These are phyloP conservation scores for Trebouxia sp. DNA, from an alignment of 139 green algal genomes.

Conservation along the genomic window DNA sequence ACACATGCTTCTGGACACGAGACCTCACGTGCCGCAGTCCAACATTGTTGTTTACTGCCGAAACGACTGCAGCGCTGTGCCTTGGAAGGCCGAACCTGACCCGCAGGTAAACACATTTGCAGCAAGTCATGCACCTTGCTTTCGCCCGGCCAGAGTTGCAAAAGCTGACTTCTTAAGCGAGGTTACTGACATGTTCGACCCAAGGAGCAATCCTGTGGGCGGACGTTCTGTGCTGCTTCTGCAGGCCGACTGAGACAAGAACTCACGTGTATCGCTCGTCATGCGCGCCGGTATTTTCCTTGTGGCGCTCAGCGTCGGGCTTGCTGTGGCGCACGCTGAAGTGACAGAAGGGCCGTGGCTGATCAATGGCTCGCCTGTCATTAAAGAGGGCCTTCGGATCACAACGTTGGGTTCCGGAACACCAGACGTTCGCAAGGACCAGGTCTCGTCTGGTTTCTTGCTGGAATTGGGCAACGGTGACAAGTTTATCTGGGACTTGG, in stretches of 20 bases:
- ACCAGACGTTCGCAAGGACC: slow-evolving; percentile 30
- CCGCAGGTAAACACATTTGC: no score
- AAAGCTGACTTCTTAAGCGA: no score
- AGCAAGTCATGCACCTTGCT: no score
- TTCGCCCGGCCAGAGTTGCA: no score
- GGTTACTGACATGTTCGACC: not conserved
- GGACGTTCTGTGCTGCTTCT: not conserved
- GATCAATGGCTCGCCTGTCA: not conserved
- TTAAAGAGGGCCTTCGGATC: slow-evolving; percentile 17
- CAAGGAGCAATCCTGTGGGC: slow-evolving; percentile 12
- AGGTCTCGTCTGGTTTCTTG: slow-evolving; percentile 42
- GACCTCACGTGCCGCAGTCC: no score
- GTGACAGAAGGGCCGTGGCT: slow-evolving; percentile 17
- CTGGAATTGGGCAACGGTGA: slow-evolving; percentile 43
- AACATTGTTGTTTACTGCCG: no score
- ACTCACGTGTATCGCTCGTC: not conserved
- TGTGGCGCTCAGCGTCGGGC: no score
- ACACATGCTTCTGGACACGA: no score
- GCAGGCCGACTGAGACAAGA: not conserved
- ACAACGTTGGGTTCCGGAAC: slow-evolving; percentile 35
- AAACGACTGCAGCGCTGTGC: no score
- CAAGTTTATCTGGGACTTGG: slow-evolving; percentile 51
- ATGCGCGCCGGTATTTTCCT: not conserved
- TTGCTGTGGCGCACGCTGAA: not conserved
- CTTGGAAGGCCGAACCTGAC: no score